These are phyloP conservation scores for Dovyalis caffra DNA, from an alignment of 345 rosid genomes.

Conservation along the genomic window DNA sequence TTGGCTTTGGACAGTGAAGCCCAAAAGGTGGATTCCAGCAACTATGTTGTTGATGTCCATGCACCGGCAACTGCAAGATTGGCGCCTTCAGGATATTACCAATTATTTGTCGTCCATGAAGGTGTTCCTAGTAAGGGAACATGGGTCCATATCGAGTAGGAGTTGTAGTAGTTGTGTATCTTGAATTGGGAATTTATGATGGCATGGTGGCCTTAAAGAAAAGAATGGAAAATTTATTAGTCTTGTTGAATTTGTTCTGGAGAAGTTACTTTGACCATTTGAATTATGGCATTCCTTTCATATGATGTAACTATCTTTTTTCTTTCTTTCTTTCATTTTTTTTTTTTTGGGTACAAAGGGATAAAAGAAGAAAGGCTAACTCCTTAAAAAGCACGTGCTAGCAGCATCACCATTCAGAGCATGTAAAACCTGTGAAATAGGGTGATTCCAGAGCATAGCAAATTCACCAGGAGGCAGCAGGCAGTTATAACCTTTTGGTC, in stretches of 20 bases:
- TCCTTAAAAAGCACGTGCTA: too few species aligned
- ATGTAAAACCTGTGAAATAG: too few species aligned
- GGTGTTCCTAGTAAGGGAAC: constrained; percentile 38
- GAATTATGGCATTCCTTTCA: neutral
- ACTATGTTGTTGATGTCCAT: constrained; percentile 4
- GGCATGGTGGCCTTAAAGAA: neutral
- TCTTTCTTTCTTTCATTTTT: neutral
- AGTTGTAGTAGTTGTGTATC: neutral
- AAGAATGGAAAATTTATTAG: neutral
- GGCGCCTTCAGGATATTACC: constrained; percentile 45
- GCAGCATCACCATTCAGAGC: too few species aligned
- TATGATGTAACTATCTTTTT: neutral
- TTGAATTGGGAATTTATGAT: constrained; percentile 11
- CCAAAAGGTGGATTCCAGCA: neutral
- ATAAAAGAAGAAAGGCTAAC: too few species aligned
- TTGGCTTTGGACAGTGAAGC: constrained; percentile 7
- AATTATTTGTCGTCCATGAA: constrained; percentile 33
- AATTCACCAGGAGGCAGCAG: too few species aligned
- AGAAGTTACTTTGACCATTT: too few species aligned
- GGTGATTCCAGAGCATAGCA: too few species aligned
- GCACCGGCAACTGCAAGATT: constrained; percentile 33
- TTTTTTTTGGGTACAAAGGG: too few species aligned
- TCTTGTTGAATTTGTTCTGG: too few species aligned
- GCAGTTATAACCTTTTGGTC: too few species aligned
- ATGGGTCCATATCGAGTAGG: constrained; percentile 37